Evolutionary conservation across 2,329 filamentous ascomycete species (phyloP), one percentile per base, ranked within the genome.

Genomic region (Myriangium duriaei): DNA sequence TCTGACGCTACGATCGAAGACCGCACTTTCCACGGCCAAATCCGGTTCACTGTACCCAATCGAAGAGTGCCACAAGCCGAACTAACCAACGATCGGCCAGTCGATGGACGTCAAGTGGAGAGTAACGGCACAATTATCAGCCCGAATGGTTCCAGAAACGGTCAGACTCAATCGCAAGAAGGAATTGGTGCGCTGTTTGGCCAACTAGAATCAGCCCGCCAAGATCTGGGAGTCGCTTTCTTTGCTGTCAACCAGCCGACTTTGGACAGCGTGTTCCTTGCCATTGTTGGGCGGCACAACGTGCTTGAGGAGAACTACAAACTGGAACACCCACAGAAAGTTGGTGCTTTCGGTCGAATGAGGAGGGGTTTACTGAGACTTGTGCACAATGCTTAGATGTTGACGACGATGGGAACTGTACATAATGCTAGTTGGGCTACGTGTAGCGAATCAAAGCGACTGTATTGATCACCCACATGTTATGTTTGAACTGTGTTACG

Each of bases 181-280:
- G 21, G 21, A 7, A 76, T 88, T 14, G 77, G 81, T 0, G 66
- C 68, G 4, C 61, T 92, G 4, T 83, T 91, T 43, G 72, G 79
- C 11, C 52, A 79, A 29, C 64, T 93, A 1, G 87, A 95, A 58
- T 72, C 76, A 47, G 68, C 78, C 44, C 81, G 79, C 50, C 63
- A 74, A 13, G 58, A 61, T 4, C 58, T 94, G 17, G 81, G 81
- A 0, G 70, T 94, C 33, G 79, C 84, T 54, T 84, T 92, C 57
- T 95, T 88, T 59, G 85, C 80, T 34, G 84, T 94, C 46, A 81
- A 75, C 41, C 83, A 84, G 15, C 91, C 85, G 12, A 92, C 84
- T 11, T 62, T 95, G 30, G 87, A 95, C 54, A 83, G 94, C 58
- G 86, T 95, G 0, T 95, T 95, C 59, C 59, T 95, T 55, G 72